A percentile compares a stretch with the other conserved stretches of the same genome.
Conservation (phyloP, 306 rosid species). For the barrel medic (Medicago truncatula) region MtrunA17r5.0-ANR NC_053049.1:49049001-49049500, state of each 20-base stretch:
- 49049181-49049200: constrained; percentile 96
- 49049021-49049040: constrained; percentile 27
- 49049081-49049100: constrained; percentile 85
- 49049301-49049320: constrained; percentile 87
- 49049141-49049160: constrained; percentile 94
- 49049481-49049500: constrained; percentile 70
- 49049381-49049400: constrained; percentile 61
- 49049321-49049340: constrained; percentile 84
- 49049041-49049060: constrained; percentile 31
- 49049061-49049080: constrained; percentile 36
- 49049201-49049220: constrained; percentile 83
- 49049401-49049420: constrained; percentile 63
- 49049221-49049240: constrained; percentile 35
- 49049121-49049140: constrained; percentile 77
- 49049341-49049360: constrained; percentile 85
- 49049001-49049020: constrained; percentile 37
- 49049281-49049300: constrained; percentile 38
- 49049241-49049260: too few species aligned
- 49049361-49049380: constrained; percentile 80
- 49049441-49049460: constrained; percentile 30
- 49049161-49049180: constrained; percentile 86
- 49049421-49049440: constrained; percentile 37
- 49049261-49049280: constrained; percentile 38
- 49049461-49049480: constrained; percentile 45
- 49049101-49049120: constrained; percentile 66